Percentiles rank a stretch among this genome's conserved stretches.
phyloP scores from a whole-genome alignment of 2,329 filamentous ascomycete species.

The Stagonosporopsis chrysanthemi region DNA sequence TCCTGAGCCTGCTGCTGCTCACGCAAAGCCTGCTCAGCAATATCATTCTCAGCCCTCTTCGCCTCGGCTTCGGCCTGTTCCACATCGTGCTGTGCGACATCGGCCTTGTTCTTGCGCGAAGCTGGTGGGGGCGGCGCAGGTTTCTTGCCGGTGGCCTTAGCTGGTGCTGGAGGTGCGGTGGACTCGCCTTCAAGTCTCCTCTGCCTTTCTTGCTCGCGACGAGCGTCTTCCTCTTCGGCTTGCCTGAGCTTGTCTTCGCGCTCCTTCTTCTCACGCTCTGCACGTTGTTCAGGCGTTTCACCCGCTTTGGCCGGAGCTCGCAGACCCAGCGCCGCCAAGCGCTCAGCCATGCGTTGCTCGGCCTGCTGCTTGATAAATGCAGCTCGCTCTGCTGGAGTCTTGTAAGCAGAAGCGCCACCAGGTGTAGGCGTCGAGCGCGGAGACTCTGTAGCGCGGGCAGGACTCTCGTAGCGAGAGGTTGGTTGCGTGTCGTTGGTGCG shows the following conservation, averaged over 20 bases:
- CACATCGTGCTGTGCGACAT: constrained; percentile 65
- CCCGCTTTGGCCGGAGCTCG: constrained; percentile 80
- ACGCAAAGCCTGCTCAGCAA: constrained; percentile 62
- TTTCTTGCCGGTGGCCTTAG: constrained; percentile 53
- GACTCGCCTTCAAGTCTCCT: constrained; percentile 82
- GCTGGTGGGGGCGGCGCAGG: constrained; percentile 75
- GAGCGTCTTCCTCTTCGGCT: constrained; percentile 93
- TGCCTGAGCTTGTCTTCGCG: constrained; percentile 85
- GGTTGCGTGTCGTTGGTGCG: constrained; percentile 48
- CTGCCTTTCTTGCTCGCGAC: constrained; percentile 86
- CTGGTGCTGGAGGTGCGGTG: constrained; percentile 63
- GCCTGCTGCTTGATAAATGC: constrained; percentile 98
- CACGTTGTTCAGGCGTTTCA: constrained; percentile 82
- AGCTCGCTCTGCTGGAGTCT: constrained; percentile 90
- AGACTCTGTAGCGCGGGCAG: constrained; percentile 55
- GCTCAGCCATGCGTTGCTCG: constrained; percentile 95
- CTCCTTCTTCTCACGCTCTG: constrained; percentile 87
- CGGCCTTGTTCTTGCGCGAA: constrained; percentile 71
- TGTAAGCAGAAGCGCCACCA: constrained; percentile 75
- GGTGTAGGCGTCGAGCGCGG: constrained; percentile 62
- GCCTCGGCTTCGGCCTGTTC: constrained; percentile 61
- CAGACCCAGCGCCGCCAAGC: constrained; percentile 90
- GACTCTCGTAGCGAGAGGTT: constrained; percentile 59
- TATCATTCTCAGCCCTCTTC: constrained; percentile 66
- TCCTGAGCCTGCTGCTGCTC: constrained; percentile 80